A percentile compares a stretch with the other conserved stretches of the same genome.
Evolutionary conservation across 768 basidiomycete genomes (phyloP).

Genomic region (Boletus speciosus): DNA sequence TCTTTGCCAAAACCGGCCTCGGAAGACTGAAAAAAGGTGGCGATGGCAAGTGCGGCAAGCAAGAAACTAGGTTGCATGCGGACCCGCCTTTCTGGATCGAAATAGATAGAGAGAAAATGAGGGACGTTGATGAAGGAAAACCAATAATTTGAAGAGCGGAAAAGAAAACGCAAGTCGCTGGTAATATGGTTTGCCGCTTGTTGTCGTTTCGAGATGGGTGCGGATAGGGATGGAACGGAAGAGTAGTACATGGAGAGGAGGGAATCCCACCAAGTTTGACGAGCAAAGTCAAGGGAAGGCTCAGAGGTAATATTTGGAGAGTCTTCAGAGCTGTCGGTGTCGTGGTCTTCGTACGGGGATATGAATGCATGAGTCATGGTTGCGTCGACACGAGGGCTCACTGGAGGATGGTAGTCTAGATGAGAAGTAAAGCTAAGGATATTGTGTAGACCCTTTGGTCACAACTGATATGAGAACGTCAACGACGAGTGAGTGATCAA

Average conservation of each 20-base stretch:
- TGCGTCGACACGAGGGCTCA: background rate
- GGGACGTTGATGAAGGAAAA: constrained; percentile 73
- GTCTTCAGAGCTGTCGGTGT: constrained; percentile 12
- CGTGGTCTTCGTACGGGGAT: constrained; percentile 9
- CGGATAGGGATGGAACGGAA: constrained; percentile 32
- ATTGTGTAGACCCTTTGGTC: constrained; percentile 21
- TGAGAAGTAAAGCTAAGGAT: constrained; percentile 2
- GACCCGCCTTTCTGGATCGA: constrained; percentile 50
- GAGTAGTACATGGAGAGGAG: constrained; percentile 51
- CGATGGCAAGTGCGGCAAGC: constrained; percentile 57
- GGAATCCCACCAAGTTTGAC: constrained; percentile 79
- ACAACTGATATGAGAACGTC: constrained; percentile 23
- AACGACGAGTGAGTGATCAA: constrained; percentile 20
- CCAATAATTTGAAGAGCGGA: constrained; percentile 65
- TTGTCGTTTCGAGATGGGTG: constrained; percentile 45
- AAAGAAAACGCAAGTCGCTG: constrained; percentile 59
- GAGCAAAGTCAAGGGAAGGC: constrained; percentile 64
- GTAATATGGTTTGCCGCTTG: constrained; percentile 44
- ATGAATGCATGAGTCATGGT: constrained; percentile 4
- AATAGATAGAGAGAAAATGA: constrained; percentile 58
- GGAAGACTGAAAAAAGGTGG: constrained; percentile 69
- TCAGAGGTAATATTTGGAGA: constrained; percentile 38
- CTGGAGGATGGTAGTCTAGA: constrained; percentile 1
- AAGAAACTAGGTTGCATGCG: constrained; percentile 67
- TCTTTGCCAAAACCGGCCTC: constrained; percentile 48